Conservation (phyloP, 441 rosid genomes). For the Caryocar brasiliense region DNA sequence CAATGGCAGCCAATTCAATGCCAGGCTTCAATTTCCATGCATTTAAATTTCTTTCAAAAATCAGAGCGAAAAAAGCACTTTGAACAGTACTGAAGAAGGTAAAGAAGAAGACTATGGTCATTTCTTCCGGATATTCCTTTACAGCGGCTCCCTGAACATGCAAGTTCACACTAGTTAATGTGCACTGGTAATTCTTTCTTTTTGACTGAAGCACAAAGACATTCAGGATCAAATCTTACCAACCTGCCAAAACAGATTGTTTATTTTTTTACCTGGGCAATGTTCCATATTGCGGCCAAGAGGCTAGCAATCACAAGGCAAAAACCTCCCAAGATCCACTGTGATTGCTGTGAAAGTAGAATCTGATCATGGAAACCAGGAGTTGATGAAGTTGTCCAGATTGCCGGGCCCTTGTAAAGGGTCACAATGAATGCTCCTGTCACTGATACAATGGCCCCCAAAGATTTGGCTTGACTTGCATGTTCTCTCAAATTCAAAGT, state of each 20-base stretch:
- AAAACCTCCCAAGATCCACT: constrained; percentile 40
- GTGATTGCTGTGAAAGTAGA: constrained; percentile 11
- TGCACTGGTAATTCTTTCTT: too few relatives aligned
- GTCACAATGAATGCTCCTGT: constrained; percentile 36
- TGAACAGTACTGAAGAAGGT: constrained; percentile 31
- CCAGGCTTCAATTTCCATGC: constrained; percentile 31
- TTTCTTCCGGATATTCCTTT: constrained; percentile 29
- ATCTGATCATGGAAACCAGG: constrained; percentile 3
- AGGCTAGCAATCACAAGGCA: constrained; percentile 19
- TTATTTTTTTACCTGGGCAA: constrained; percentile 26
- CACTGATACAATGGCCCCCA: constrained; percentile 33
- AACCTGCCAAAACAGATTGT: too few relatives aligned
- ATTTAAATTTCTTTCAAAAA: constrained; percentile 19
- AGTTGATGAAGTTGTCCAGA: constrained; percentile 9
- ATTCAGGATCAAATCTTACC: too few relatives aligned
- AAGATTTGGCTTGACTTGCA: constrained; percentile 36
- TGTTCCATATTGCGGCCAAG: constrained; percentile 27
- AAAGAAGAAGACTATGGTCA: constrained; percentile 35
- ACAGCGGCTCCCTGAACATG: constrained; percentile 32
- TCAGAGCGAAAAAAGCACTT: constrained; percentile 18
- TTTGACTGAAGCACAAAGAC: too few relatives aligned
- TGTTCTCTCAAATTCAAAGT: constrained; percentile 21
- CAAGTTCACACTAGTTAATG: too few relatives aligned
- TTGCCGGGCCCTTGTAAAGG: constrained; percentile 36
- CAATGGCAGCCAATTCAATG: constrained; percentile 24